Base-by-base conservation (phyloP, 140 eudicot species). In the Bidens hawaiensis region DNA sequence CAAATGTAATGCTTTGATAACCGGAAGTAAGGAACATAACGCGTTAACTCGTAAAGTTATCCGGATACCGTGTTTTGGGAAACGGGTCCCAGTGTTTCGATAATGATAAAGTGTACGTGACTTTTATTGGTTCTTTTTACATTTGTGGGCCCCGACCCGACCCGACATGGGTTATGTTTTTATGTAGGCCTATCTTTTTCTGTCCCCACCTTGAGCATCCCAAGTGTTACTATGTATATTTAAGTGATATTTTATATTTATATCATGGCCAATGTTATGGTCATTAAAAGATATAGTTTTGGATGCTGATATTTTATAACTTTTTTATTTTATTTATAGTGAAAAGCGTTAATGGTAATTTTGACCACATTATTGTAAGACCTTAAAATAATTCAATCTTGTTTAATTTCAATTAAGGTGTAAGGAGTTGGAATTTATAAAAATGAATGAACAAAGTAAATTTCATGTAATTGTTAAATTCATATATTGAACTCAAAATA, bases 31-130 rank as follows among this genome's bases (percentile, higher is more conserved):
- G 61, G 52, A 31, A 55, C n/a, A n/a, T n/a, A n/a, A n/a, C n/a
- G n/a, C n/a, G n/a, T 42, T 13, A 64, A 58, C 63, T 63, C 69
- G 48, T 51, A 57, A 62, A 63, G 48, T 64, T 41, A 64, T 64
- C 58, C 49, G 41, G 58, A 59, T 50, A 40, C 74, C 62, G 70
- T 67, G 78, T 71, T 40, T 71, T 6, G 67, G 73, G 67, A 71
- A 51, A 5, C 10, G 67, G 68, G 73, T 40, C 56, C 33, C 18
- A 3, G 30, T 60, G n/a, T n/a, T n/a, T 14, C 47, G 58, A 64
- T 64, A n/a, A n/a, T n/a, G n/a, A n/a, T n/a, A 46, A 28, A 7
- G 43, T 19, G 40, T 14, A 43, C 21, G 1, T 7, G 48, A 21
- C 48, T 57, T 49, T 60, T 34, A 46, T 23, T 50, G 69, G 6